Percentiles rank a stretch among this genome's conserved stretches.
phyloP scores from a whole-genome alignment of 768 basidiomycete species.

The Trametes cubensis region DNA sequence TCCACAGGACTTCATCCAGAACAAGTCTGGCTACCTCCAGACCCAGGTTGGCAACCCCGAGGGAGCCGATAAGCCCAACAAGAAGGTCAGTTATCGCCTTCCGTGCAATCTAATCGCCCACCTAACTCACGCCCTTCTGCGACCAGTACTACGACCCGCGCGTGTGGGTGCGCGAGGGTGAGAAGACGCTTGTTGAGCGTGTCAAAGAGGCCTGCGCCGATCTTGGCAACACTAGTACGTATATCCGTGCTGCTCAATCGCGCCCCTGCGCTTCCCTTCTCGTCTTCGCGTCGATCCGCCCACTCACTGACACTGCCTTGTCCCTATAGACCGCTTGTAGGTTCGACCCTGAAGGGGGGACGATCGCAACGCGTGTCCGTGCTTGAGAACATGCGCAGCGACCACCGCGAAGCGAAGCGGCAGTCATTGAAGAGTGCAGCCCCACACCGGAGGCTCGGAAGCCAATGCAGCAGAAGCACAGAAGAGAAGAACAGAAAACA shows the following conservation, averaged over 20 bases:
- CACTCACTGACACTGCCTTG: neutral
- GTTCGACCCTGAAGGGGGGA: neutral
- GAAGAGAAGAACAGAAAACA: slow-evolving; percentile 4
- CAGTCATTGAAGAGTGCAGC: no score
- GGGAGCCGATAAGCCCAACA: slow-evolving; percentile 96
- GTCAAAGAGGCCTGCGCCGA: slow-evolving; percentile 94
- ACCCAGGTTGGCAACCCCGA: slow-evolving; percentile 98
- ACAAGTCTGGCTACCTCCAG: slow-evolving; percentile 86
- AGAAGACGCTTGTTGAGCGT: slow-evolving; percentile 86
- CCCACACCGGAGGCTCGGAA: no score
- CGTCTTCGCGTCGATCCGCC: neutral
- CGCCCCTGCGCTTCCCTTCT: neutral
- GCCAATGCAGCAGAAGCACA: neutral
- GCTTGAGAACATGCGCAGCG: no score
- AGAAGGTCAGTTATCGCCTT: slow-evolving; percentile 64
- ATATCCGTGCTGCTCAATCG: no score
- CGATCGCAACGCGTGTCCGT: no score
- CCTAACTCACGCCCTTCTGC: slow-evolving; percentile 2
- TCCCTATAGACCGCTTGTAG: slow-evolving; percentile 20
- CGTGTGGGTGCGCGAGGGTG: slow-evolving; percentile 98
- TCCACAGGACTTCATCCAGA: slow-evolving; percentile 75
- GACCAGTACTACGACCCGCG: slow-evolving; percentile 88
- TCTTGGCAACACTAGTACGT: slow-evolving; percentile 70
- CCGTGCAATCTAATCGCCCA: neutral
- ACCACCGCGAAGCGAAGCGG: no score